These are phyloP conservation scores for Phytopythium kandeliae DNA, from an alignment of 352 stramenopile genomes.

Conservation along the genomic window DNA sequence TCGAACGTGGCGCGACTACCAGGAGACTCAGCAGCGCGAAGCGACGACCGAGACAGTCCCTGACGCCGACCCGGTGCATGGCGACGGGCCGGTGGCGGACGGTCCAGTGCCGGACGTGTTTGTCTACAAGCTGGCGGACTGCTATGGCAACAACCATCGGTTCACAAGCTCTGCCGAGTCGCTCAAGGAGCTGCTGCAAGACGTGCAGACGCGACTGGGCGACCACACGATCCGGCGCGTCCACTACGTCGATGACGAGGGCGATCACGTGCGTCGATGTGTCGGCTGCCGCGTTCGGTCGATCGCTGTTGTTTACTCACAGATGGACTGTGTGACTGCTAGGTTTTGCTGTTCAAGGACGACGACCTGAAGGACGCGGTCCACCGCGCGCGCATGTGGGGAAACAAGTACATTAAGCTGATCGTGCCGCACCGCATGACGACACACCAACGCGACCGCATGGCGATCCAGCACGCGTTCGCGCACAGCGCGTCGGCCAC, in stretches of 20 bases:
- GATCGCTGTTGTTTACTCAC: not conserved
- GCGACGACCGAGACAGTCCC: not conserved
- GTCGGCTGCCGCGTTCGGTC: constrained; percentile 1
- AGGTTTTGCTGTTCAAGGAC: constrained; percentile 77
- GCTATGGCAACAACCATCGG: constrained; percentile 75
- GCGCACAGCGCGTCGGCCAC: constrained; percentile 17
- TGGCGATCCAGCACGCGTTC: constrained; percentile 30
- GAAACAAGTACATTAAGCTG: constrained; percentile 81
- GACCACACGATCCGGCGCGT: constrained; percentile 72
- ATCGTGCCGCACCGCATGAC: constrained; percentile 50
- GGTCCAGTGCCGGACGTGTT: constrained; percentile 44
- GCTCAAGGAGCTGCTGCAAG: constrained; percentile 56
- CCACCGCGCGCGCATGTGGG: constrained; percentile 64
- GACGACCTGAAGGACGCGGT: constrained; percentile 80
- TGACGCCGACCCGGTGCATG: constrained; percentile 17
- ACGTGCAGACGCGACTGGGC: constrained; percentile 68
- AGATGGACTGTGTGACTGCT: not conserved
- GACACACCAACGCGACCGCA: constrained; percentile 7
- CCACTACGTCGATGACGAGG: constrained; percentile 81
- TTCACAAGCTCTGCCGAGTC: constrained; percentile 81
- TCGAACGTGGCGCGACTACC: constrained; percentile 43
- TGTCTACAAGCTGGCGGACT: constrained; percentile 82
- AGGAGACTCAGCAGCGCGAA: constrained; percentile 6
- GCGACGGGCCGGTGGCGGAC: constrained; percentile 5
- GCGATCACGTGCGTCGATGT: constrained; percentile 59